Conservation (phyloP, 495 filamentous ascomycete species). For the Podospora anserina region DNA sequence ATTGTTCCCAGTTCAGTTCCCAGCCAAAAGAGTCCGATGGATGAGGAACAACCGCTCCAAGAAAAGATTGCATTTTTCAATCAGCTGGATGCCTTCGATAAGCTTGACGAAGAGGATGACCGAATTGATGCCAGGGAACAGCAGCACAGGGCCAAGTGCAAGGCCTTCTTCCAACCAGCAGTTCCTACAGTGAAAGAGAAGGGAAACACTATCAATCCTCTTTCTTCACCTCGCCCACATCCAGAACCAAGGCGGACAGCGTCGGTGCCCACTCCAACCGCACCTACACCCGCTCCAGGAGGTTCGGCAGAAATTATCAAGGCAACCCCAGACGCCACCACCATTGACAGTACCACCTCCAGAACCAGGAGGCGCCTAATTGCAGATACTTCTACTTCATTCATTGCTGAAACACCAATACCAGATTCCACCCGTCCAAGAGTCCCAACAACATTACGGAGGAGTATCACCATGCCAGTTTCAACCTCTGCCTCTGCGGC, state of each 20-base stretch:
- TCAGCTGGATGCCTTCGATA: constrained; percentile 27
- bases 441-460: constrained; percentile 15
- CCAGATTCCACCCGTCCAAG: constrained; percentile 17
- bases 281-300: not conserved
- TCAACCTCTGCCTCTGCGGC: constrained; percentile 3
- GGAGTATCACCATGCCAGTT: constrained; percentile 27
- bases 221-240: not conserved
- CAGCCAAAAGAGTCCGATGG: not conserved
- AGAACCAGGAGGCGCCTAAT: not conserved
- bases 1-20: not conserved
- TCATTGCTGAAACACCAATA: constrained; percentile 29
- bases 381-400: constrained; percentile 9
- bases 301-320: constrained; percentile 16
- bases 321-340: constrained; percentile 21
- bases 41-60: constrained; percentile 14
- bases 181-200: not conserved
- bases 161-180: constrained; percentile 24
- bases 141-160: constrained; percentile 21
- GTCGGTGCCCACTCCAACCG: constrained; percentile 21
- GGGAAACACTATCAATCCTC: not conserved
- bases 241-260: constrained; percentile 13
- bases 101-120: constrained; percentile 22
- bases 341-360: not conserved
- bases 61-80: constrained; percentile 33
- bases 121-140: constrained; percentile 23